These are phyloP conservation scores for Pseudotsuga menziesii DNA, from an alignment of 75 land plant species.

Conservation along the genomic window DNA sequence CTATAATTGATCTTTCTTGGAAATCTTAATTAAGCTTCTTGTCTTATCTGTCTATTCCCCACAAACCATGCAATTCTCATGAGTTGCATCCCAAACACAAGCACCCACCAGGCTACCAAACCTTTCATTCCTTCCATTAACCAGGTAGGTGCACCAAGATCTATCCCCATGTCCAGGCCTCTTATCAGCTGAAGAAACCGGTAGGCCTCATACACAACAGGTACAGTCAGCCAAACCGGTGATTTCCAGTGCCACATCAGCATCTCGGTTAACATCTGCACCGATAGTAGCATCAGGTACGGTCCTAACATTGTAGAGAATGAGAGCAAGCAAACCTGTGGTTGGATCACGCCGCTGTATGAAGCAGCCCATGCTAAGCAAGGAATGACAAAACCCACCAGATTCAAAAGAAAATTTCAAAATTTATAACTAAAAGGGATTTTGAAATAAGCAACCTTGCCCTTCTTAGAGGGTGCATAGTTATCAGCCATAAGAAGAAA, in stretches of 20 bases:
- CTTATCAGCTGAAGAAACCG: no score
- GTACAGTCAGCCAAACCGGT: no score
- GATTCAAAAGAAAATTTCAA: no score
- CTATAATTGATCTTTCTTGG: no score
- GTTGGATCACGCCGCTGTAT: constrained; percentile 30
- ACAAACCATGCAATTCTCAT: constrained; percentile 83
- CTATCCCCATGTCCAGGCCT: no score
- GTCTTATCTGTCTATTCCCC: constrained; percentile 17
- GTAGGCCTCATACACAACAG: no score
- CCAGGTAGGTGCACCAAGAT: no score
- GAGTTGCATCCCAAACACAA: constrained; percentile 63
- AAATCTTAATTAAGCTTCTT: no score
- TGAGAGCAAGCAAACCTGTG: no score
- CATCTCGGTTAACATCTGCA: constrained; percentile 62
- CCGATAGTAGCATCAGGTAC: constrained; percentile 47
- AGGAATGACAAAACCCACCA: constrained; percentile 51
- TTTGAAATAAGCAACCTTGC: background rate
- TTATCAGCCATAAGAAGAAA: constrained; percentile 72
- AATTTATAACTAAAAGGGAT: no score
- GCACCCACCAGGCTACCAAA: constrained; percentile 67
- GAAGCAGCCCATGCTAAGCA: constrained; percentile 27
- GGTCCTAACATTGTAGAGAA: constrained; percentile 55
- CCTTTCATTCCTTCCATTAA: no score
- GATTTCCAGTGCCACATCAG: constrained; percentile 75
- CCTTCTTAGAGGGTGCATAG: constrained; percentile 31